These are phyloP conservation scores for Nyssa sinensis DNA, from an alignment of 148 eudicot species.

Conservation along the genomic window DNA sequence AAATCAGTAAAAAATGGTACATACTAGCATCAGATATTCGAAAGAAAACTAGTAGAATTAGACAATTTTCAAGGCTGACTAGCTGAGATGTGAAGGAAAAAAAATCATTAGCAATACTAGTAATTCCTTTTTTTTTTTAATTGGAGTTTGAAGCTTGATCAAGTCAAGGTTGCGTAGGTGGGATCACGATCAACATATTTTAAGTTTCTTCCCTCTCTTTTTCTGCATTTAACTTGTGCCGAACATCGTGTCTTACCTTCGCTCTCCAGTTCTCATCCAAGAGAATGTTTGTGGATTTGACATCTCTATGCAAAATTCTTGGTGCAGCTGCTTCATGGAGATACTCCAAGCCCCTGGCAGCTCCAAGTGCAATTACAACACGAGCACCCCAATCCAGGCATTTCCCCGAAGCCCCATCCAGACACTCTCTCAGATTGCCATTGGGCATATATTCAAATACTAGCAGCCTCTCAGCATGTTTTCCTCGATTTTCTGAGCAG, in stretches of 20 bases:
- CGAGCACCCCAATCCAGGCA: constrained; percentile 77
- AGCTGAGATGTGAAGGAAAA: background rate
- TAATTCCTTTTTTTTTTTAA: background rate
- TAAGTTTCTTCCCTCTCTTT: constrained; percentile 2
- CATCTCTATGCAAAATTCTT: constrained; percentile 92
- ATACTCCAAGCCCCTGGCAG: constrained; percentile 96
- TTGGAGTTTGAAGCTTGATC: constrained; percentile 8
- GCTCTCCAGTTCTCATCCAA: constrained; percentile 84
- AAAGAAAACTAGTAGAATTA: background rate
- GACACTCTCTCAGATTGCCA: constrained; percentile 81
- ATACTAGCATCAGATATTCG: background rate
- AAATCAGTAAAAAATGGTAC: background rate
- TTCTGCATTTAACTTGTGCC: background rate
- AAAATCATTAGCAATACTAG: background rate
- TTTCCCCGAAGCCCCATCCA: constrained; percentile 66
- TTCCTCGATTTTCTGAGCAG: constrained; percentile 69
- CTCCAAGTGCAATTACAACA: constrained; percentile 82
- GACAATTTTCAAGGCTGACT: background rate
- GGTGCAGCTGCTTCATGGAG: constrained; percentile 99
- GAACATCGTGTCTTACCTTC: constrained; percentile 44
- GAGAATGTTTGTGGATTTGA: constrained; percentile 86
- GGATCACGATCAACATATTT: background rate
- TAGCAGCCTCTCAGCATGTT: constrained; percentile 66
- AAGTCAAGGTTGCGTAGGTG: background rate
- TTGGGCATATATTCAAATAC: constrained; percentile 78